Percentiles rank a stretch among this genome's conserved stretches.
Conservation (phyloP, 345 rosid genomes). For the Linum tenue region DNA sequence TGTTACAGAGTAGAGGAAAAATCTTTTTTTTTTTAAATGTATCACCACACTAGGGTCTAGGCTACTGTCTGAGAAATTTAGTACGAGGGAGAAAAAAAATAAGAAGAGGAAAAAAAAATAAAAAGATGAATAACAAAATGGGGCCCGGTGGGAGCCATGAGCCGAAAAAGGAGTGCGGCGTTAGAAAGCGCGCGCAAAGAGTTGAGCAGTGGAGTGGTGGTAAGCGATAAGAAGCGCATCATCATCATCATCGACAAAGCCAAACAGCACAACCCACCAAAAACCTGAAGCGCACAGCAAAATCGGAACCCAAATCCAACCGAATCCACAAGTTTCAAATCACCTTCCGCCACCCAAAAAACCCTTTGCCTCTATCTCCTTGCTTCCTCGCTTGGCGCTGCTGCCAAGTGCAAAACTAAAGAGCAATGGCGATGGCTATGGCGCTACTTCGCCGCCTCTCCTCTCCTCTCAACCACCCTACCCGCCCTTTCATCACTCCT, state of each 20-base stretch:
- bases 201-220: neutral
- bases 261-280: neutral
- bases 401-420: neutral
- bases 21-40: too few relatives aligned
- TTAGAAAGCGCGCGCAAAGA: neutral
- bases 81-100: too few relatives aligned
- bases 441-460: conserved; percentile 83
- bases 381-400: neutral
- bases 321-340: neutral
- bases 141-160: too few relatives aligned
- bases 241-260: neutral
- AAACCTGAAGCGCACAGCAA: too few relatives aligned
- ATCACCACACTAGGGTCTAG: too few relatives aligned
- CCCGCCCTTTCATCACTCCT: conserved; percentile 67
- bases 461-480: conserved; percentile 63
- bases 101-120: too few relatives aligned
- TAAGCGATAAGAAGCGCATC: neutral
- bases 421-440: conserved; percentile 80
- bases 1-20: too few relatives aligned
- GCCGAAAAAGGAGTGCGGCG: neutral
- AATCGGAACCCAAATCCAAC: neutral
- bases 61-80: too few relatives aligned
- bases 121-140: too few relatives aligned
- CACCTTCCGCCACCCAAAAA: neutral
- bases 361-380: neutral